Percentiles rank a stretch among this genome's conserved stretches.
phyloP scores from a whole-genome alignment of 106 monocot species.

The Apostasia ramifera region DNA sequence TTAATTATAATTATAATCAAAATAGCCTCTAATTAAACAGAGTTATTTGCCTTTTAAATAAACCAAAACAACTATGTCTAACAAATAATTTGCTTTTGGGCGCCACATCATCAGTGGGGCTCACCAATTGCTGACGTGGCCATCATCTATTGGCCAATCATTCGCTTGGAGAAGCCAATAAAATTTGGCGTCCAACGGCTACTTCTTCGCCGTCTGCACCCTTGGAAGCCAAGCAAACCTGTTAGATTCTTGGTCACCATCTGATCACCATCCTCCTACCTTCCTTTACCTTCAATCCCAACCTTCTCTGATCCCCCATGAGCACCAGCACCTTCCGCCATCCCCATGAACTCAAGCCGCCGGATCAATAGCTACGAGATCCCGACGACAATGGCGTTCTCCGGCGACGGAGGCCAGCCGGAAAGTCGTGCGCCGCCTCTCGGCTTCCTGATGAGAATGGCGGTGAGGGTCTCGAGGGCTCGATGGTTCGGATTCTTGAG shows the following conservation, averaged over 20 bases:
- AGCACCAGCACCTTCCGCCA: neutral
- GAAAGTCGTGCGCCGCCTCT: slow-evolving; percentile 11
- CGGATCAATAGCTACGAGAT: neutral
- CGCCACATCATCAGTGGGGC: too few species aligned
- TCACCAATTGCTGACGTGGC: too few species aligned
- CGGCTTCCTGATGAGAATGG: slow-evolving; percentile 32
- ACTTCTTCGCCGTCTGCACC: slow-evolving; percentile 11
- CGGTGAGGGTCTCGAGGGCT: slow-evolving; percentile 51
- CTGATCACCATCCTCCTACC: slow-evolving; percentile 26
- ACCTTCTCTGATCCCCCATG: slow-evolving; percentile 1
- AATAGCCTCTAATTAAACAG: too few species aligned
- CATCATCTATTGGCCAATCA: too few species aligned
- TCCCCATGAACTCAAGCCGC: neutral
- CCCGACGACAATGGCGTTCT: neutral
- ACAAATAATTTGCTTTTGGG: too few species aligned
- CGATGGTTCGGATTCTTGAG: slow-evolving; percentile 79
- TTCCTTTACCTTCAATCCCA: slow-evolving; percentile 17
- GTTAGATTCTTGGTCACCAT: slow-evolving; percentile 95
- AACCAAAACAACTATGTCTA: neutral
- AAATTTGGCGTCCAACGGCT: neutral
- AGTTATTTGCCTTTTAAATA: slow-evolving; percentile 1
- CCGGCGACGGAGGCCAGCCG: neutral
- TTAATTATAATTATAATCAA: too few species aligned
- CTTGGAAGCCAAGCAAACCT: slow-evolving; percentile 70
- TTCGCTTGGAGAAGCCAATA: neutral